Conservation (phyloP, 352 stramenopile genomes). For the Phytophthora cryptogea region DNA sequence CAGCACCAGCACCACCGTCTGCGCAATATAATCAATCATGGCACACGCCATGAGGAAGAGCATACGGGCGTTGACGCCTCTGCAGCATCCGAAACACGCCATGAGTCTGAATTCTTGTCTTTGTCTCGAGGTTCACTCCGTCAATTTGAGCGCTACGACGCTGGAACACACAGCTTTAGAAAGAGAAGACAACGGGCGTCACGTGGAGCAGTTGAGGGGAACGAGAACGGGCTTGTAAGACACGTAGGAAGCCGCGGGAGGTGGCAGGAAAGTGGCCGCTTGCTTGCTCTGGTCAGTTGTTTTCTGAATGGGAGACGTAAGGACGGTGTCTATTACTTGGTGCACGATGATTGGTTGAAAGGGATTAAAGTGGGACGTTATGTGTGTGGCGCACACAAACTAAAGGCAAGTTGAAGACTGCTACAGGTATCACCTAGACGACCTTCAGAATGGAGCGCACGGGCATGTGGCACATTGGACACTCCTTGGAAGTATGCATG, state of each 20-base stretch:
- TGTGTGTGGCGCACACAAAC: slow-evolving; percentile 6
- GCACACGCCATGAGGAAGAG: slow-evolving; percentile 81
- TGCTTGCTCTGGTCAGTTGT: slow-evolving; percentile 2
- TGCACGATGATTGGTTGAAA: slow-evolving; percentile 19
- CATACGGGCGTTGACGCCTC: slow-evolving; percentile 71
- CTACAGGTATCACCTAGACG: slow-evolving; percentile 23
- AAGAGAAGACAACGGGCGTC: slow-evolving; percentile 2
- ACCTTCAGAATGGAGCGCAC: slow-evolving; percentile 50
- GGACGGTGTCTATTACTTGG: slow-evolving; percentile 12
- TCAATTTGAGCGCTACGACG: slow-evolving; percentile 7
- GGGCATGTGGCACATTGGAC: slow-evolving; percentile 50
- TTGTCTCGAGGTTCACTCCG: slow-evolving; percentile 11
- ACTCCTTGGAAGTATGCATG: slow-evolving; percentile 34
- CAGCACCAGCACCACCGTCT: slow-evolving; percentile 72
- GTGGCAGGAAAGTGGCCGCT: not conserved
- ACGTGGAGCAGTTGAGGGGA: not conserved
- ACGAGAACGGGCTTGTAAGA: not conserved
- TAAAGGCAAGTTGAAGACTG: slow-evolving; percentile 21
- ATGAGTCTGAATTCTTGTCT: slow-evolving; percentile 19
- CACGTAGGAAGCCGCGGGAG: slow-evolving; percentile 3
- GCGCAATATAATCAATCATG: slow-evolving; percentile 79
- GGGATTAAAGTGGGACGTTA: slow-evolving; percentile 8
- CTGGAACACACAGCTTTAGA: not conserved
- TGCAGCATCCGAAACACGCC: slow-evolving; percentile 56
- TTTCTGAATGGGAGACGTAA: slow-evolving; percentile 19